These are phyloP conservation scores for Luvunga scandens DNA, from an alignment of 345 rosid genomes.

Conservation along the genomic window DNA sequence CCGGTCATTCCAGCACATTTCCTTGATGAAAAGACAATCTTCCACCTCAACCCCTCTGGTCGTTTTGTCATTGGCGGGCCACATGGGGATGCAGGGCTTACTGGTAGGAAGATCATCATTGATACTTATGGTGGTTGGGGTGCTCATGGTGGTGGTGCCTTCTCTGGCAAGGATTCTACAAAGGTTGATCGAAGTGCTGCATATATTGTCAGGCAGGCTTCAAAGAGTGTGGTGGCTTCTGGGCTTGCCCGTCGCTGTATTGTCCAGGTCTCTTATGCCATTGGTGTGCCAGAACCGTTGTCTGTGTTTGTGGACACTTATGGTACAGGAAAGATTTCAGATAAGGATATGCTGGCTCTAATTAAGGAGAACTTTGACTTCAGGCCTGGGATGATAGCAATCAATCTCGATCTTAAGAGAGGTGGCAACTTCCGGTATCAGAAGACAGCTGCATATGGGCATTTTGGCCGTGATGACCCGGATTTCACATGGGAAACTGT, in stretches of 20 bases:
- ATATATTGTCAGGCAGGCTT: slow-evolving; percentile 27
- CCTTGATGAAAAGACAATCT: slow-evolving; percentile 28
- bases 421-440: slow-evolving; percentile 33
- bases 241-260: slow-evolving; percentile 33
- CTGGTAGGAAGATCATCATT: slow-evolving; percentile 28
- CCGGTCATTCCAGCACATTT: slow-evolving; percentile 26
- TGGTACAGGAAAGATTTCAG: slow-evolving; percentile 24
- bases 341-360: slow-evolving; percentile 24
- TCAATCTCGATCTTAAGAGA: slow-evolving; percentile 27
- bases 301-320: slow-evolving; percentile 28
- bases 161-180: slow-evolving; percentile 27
- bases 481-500: slow-evolving; percentile 33
- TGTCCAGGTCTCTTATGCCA: slow-evolving; percentile 34
- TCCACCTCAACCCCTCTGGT: slow-evolving; percentile 31
- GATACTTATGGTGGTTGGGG: slow-evolving; percentile 33
- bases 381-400: slow-evolving; percentile 34
- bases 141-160: slow-evolving; percentile 36
- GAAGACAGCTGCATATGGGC: slow-evolving; percentile 32
- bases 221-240: slow-evolving; percentile 33
- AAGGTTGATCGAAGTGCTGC: slow-evolving; percentile 35
- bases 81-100: slow-evolving; percentile 29
- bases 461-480: slow-evolving; percentile 29
- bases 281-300: slow-evolving; percentile 27
- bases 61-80: slow-evolving; percentile 34
- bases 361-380: slow-evolving; percentile 31